Percentiles rank a stretch among this genome's conserved stretches.
Evolutionary conservation across 2,329 filamentous ascomycete genomes (phyloP).

Genomic region (Fusarium lateritium): DNA sequence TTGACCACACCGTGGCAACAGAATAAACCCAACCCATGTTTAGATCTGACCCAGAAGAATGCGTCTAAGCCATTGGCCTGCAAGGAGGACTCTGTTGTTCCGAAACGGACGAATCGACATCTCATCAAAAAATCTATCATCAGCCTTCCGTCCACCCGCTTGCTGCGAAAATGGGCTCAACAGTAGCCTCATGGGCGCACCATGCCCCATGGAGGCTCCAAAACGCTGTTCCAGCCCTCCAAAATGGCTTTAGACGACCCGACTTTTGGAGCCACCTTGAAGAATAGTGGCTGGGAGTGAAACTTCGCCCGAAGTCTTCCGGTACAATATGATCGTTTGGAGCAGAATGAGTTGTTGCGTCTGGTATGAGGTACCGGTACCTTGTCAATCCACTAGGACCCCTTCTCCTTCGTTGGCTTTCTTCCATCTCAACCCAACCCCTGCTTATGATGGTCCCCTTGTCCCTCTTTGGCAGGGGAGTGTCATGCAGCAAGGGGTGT

Average conservation of each 20-base stretch:
- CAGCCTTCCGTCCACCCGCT: conserved; percentile 48
- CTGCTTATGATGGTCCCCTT: conserved; percentile 41
- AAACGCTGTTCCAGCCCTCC: conserved; percentile 32
- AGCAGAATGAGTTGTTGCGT: conserved; percentile 6
- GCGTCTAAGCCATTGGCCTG: conserved; percentile 16
- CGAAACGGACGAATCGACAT: conserved; percentile 40
- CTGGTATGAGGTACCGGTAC: conserved; percentile 44
- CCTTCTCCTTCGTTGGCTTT: conserved; percentile 42
- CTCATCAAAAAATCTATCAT: conserved; percentile 46
- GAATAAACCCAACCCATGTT: conserved; percentile 25
- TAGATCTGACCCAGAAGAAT: conserved; percentile 25
- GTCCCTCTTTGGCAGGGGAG: conserved; percentile 32
- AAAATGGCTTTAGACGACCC: conserved; percentile 22
- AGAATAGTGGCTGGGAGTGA: conserved; percentile 21
- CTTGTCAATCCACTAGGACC: conserved; percentile 27
- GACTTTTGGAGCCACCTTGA: neutral
- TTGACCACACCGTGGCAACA: conserved; percentile 41
- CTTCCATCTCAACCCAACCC: conserved; percentile 37
- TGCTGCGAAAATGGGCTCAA: conserved; percentile 46
- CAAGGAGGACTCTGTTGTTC: conserved; percentile 39
- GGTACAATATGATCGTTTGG: conserved; percentile 18
- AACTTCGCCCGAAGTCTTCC: conserved; percentile 48
- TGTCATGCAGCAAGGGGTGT: conserved; percentile 46
- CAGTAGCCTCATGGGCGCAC: conserved; percentile 44
- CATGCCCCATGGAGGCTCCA: conserved; percentile 24